Evolutionary conservation across 202 grass and related monocot genomes (phyloP).

Genomic region (Digitaria exilis): DNA sequence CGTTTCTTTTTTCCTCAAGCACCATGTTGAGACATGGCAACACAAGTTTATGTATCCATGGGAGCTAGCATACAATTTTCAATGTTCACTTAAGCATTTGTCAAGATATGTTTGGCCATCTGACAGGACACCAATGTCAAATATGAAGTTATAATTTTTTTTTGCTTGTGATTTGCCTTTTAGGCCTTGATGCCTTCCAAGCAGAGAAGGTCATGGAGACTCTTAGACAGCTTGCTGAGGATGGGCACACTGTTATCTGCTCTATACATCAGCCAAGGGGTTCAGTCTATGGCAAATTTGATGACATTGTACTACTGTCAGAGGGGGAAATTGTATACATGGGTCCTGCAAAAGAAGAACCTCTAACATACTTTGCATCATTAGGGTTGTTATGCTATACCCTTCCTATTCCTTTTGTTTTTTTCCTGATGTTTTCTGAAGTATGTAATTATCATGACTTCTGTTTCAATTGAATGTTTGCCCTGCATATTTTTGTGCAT

Average conservation of each 20-base stretch:
- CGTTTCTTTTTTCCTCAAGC: not conserved
- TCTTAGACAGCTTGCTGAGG: constrained; percentile 85
- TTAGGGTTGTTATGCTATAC: constrained; percentile 61
- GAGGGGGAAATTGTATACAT: constrained; percentile 83
- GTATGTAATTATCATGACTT: constrained; percentile 16
- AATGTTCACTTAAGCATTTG: not conserved
- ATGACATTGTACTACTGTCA: constrained; percentile 87
- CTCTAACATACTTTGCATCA: constrained; percentile 73
- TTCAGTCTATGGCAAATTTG: constrained; percentile 95
- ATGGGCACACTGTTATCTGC: constrained; percentile 95
- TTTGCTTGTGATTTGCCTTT: constrained; percentile 17
- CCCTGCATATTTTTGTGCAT: not conserved
- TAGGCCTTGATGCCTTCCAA: constrained; percentile 97
- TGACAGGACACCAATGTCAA: not conserved
- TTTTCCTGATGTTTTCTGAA: constrained; percentile 16
- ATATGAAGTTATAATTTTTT: constrained; percentile 12
- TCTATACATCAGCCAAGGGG: constrained; percentile 94
- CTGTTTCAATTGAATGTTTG: constrained; percentile 6
- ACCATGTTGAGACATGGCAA: not conserved
- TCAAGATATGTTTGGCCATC: not conserved
- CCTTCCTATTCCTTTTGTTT: not conserved
- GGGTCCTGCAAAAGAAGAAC: constrained; percentile 89
- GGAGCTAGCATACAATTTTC: not conserved
- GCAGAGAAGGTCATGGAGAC: constrained; percentile 99
- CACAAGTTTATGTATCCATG: not conserved